Evolutionary conservation across 2,329 filamentous ascomycete species (phyloP).

Genomic region (Alternaria ethzedia): DNA sequence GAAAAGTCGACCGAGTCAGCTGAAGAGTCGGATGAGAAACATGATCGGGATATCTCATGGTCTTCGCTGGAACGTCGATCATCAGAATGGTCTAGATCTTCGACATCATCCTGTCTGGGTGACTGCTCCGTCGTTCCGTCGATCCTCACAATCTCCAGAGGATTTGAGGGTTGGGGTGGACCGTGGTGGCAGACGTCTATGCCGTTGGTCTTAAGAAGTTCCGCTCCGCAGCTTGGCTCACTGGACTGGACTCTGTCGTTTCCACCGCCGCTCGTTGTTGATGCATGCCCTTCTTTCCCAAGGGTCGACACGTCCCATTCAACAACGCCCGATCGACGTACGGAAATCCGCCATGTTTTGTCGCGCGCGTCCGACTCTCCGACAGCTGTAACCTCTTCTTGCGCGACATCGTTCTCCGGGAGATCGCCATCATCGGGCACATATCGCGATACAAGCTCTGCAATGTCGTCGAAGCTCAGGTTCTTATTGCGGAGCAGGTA

Average conservation of each 20-base stretch:
- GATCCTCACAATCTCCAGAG: background rate
- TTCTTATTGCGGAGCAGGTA: slow-evolving; percentile 1
- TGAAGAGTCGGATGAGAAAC: slow-evolving; percentile 7
- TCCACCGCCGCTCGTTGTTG: background rate
- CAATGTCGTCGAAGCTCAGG: slow-evolving; percentile 6
- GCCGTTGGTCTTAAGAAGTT: background rate
- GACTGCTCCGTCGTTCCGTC: background rate
- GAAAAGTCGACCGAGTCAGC: background rate
- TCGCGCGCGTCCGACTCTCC: background rate
- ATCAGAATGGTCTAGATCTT: background rate
- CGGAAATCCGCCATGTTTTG: background rate
- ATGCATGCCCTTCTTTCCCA: background rate
- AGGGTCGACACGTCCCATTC: background rate
- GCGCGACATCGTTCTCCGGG: background rate
- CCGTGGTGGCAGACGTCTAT: background rate
- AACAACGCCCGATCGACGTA: background rate
- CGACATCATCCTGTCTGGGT: background rate
- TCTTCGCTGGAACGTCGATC: background rate
- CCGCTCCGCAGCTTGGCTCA: background rate
- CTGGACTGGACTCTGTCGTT: background rate
- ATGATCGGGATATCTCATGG: background rate
- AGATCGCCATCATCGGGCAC: background rate
- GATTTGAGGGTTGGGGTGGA: background rate
- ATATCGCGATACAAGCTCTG: background rate
- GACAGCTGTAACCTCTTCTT: background rate